A percentile compares a stretch with the other conserved stretches of the same genome.
phyloP scores from a whole-genome alignment of 345 rosid species.

The Gossypium arboreum region DNA sequence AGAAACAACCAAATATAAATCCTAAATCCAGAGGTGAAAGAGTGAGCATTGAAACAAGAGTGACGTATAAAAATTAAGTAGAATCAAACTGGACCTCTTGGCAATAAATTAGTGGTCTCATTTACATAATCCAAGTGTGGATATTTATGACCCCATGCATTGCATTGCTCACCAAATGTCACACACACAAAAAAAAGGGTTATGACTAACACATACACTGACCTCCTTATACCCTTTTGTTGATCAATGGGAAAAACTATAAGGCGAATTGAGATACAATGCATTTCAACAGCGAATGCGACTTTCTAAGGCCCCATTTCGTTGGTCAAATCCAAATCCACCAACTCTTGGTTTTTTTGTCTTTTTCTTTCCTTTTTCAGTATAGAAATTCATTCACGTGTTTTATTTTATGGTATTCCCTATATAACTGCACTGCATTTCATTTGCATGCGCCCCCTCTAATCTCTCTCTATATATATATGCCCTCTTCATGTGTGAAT shows the following conservation, averaged over 20 bases:
- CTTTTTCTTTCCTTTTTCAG: constrained; percentile 1
- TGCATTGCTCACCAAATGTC: constrained; percentile 10
- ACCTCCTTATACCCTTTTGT: constrained; percentile 11
- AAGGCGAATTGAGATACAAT: constrained; percentile 21
- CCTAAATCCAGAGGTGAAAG: not conserved
- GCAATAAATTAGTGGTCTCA: constrained; percentile 22
- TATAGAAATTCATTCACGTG: constrained; percentile 18
- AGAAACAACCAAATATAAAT: not conserved
- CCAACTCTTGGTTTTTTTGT: constrained; percentile 2
- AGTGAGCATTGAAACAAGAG: not conserved
- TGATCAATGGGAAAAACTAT: constrained; percentile 12
- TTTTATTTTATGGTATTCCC: constrained; percentile 14
- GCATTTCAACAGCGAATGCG: constrained; percentile 8
- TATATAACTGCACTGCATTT: constrained; percentile 16
- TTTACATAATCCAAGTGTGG: constrained; percentile 19
- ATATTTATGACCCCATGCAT: constrained; percentile 8
- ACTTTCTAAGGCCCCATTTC: constrained; percentile 21
- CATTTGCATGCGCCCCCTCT: constrained; percentile 16
- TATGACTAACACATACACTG: constrained; percentile 21
- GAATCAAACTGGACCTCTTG: constrained; percentile 12
- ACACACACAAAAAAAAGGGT: not conserved
- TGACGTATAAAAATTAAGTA: not conserved
- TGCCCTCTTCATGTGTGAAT: constrained; percentile 17
- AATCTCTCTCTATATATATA: not conserved
- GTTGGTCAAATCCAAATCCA: constrained; percentile 27